These are phyloP conservation scores for Talaromyces sp. DNA, from an alignment of 2,329 filamentous ascomycete genomes.

Conservation along the genomic window DNA sequence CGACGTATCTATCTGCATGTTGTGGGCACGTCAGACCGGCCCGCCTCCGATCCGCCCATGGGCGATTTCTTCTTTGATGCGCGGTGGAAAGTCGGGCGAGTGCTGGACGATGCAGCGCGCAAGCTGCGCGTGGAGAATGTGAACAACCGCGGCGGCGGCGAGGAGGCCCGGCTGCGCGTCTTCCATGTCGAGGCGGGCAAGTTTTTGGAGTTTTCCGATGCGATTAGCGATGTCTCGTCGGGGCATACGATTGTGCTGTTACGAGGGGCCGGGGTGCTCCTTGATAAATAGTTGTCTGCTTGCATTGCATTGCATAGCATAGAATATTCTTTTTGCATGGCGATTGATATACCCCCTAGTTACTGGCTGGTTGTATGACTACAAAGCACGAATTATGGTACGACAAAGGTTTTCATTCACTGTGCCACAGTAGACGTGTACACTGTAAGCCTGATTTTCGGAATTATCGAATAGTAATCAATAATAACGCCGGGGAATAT, in stretches of 20 bases:
- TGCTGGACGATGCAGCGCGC: constrained; percentile 41
- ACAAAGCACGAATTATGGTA: not conserved
- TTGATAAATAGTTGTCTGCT: not conserved
- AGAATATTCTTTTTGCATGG: not conserved
- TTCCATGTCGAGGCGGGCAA: constrained; percentile 91
- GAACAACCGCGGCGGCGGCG: constrained; percentile 39
- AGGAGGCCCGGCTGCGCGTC: constrained; percentile 71
- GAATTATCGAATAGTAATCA: not conserved
- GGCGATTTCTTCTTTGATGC: constrained; percentile 74
- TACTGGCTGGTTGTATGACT: not conserved
- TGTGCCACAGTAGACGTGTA: too few species aligned
- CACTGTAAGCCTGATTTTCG: too few species aligned
- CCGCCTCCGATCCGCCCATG: constrained; percentile 74
- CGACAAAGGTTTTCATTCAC: not conserved
- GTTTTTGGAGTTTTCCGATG: constrained; percentile 81
- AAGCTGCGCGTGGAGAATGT: constrained; percentile 40
- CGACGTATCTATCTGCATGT: constrained; percentile 89
- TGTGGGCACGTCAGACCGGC: constrained; percentile 82
- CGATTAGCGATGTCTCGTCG: constrained; percentile 64
- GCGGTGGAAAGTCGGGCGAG: constrained; percentile 83
- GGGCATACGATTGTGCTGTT: constrained; percentile 89
- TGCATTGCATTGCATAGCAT: not conserved
- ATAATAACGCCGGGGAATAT: too few species aligned
- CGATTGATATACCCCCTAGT: not conserved
- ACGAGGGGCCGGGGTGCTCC: constrained; percentile 72